phyloP scores from a whole-genome alignment of 2,329 filamentous ascomycete species.

The Fusarium armeniacum region DNA sequence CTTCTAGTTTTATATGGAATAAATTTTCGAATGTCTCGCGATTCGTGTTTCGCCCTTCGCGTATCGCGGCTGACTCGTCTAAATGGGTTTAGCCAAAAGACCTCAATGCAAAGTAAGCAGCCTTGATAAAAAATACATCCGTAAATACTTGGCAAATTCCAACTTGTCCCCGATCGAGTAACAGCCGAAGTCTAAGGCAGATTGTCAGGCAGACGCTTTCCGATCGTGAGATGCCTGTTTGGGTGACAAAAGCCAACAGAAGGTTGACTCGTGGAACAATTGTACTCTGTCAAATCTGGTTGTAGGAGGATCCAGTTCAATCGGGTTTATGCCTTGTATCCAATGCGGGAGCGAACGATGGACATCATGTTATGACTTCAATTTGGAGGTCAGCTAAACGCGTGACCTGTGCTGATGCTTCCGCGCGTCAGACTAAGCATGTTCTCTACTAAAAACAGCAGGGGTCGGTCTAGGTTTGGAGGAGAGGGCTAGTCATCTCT shows the following conservation, averaged over 20 bases:
- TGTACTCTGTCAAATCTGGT: background rate
- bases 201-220: background rate
- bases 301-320: too few species aligned
- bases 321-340: background rate
- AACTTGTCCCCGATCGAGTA: constrained; percentile 1
- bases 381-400: background rate
- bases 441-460: background rate
- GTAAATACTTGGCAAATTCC: constrained; percentile 5
- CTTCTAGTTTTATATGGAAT: background rate
- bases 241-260: background rate
- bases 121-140: background rate
- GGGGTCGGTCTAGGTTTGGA: background rate
- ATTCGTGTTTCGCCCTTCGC: constrained; percentile 11
- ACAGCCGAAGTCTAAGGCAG: background rate
- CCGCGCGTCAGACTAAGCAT: background rate
- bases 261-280: background rate
- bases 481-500: background rate
- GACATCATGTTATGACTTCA: background rate
- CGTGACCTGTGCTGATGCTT: background rate
- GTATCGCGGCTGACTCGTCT: background rate
- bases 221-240: background rate
- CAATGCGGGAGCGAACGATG: too few species aligned
- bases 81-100: background rate
- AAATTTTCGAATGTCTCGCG: constrained; percentile 2
- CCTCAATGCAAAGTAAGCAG: background rate